These are phyloP conservation scores for Penicillium pulvis DNA, from an alignment of 495 filamentous ascomycete genomes.

Conservation along the genomic window DNA sequence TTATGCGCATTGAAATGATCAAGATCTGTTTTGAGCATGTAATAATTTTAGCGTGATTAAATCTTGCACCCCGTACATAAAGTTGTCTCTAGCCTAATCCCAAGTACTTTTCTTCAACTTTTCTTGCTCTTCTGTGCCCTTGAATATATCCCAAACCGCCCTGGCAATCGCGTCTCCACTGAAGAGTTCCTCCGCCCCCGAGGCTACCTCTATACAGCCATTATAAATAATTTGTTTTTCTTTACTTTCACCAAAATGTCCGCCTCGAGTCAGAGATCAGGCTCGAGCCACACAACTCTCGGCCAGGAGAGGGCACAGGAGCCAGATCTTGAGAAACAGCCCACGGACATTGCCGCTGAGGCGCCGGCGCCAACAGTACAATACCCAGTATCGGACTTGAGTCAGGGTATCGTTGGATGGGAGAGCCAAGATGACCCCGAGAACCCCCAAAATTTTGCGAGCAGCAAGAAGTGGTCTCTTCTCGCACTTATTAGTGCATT, in stretches of 20 bases:
- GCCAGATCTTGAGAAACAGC: background rate
- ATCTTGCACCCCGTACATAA: background rate
- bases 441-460: conserved; percentile 68
- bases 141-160: background rate
- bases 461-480: conserved; percentile 40
- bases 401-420: conserved; percentile 19
- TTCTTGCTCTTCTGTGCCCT: background rate
- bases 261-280: background rate
- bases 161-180: background rate
- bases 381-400: conserved; percentile 17
- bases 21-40: no score
- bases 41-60: background rate
- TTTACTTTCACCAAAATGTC: background rate
- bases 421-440: conserved; percentile 57
- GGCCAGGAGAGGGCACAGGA: background rate
- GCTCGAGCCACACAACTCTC: background rate
- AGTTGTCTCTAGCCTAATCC: background rate
- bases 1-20: no score
- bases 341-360: background rate
- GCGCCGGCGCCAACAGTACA: background rate
- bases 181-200: background rate
- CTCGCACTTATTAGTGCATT: conserved; percentile 38
- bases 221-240: background rate
- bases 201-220: background rate
- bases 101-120: background rate